phyloP scores from a whole-genome alignment of 2,329 filamentous ascomycete genomes.

The Botrytis aclada region DNA sequence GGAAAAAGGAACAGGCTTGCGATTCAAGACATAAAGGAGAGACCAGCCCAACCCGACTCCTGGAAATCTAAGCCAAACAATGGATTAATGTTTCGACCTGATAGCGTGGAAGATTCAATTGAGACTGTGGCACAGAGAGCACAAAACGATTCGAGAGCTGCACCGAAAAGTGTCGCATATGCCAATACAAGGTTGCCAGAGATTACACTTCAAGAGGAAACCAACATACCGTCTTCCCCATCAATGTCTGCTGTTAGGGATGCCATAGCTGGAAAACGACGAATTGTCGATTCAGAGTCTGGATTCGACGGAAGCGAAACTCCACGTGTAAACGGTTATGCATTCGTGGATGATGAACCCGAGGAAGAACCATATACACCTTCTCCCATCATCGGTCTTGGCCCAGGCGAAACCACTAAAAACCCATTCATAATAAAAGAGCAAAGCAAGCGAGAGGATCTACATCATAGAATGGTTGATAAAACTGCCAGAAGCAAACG shows the following conservation, averaged over 20 bases:
- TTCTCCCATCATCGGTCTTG: conserved; percentile 53
- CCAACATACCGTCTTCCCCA: conserved; percentile 66
- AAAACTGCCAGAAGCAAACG: conserved; percentile 71
- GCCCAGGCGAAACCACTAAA: conserved; percentile 58
- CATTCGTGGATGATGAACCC: conserved; percentile 84
- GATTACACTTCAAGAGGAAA: conserved; percentile 41
- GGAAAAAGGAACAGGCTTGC: conserved; percentile 55
- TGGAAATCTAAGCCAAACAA: conserved; percentile 78
- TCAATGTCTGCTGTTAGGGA: conserved; percentile 81
- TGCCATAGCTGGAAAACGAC: conserved; percentile 72
- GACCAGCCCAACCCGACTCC: conserved; percentile 72
- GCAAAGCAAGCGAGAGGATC: conserved; percentile 70
- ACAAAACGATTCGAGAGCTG: conserved; percentile 68
- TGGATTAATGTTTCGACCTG: conserved; percentile 79
- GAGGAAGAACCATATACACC: conserved; percentile 44
- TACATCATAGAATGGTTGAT: conserved; percentile 87
- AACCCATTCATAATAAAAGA: conserved; percentile 81
- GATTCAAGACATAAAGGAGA: conserved; percentile 64
- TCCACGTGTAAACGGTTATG: conserved; percentile 87
- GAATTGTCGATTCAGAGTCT: conserved; percentile 60
- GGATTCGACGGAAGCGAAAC: conserved; percentile 64
- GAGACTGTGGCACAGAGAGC: conserved; percentile 65
- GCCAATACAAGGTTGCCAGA: conserved; percentile 76
- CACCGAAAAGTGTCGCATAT: conserved; percentile 75
- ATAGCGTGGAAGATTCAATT: conserved; percentile 57